Evolutionary conservation across 1,284 basidiomycete genomes (phyloP), one percentile per base, ranked within the genome.

Genomic region (Apiotrichum akiyoshidainum): DNA sequence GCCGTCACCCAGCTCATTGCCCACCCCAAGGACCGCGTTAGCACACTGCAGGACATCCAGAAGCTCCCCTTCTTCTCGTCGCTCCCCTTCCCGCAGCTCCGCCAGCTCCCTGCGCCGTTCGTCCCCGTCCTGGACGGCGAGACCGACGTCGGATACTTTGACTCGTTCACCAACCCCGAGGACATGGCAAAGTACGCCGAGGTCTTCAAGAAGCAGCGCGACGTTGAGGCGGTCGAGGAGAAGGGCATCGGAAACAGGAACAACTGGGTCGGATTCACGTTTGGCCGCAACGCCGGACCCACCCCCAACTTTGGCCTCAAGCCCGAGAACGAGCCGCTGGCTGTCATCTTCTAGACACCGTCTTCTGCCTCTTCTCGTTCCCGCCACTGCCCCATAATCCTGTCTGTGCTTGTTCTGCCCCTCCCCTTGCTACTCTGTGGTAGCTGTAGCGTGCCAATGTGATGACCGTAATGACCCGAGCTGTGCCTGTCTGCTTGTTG

Each of bases 121-220:
- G 89, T 99, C 6, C 96, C 96, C 21, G 88, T 92, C 12, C 85
- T 99, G 40, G 94, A 98, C 72, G 90, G 87, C 21, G 96, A 99
- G 68, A 84, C 91, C 60, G 96, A 97, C 75, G 94, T 94, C 1
- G 95, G 94, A 13, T 99, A 99, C 81, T 99, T 98, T 81, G 96
- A 99, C 77, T 93, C 97, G 76, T 99, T 98, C 77, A 88, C 87
- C 31, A 89, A 85, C 26, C 81, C 84, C 10, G 92, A 94, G 66
- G 96, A 99, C 75, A 97, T 99, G 93, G 93, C 92, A 50, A 98
- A 99, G 80, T 95, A 94, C 72, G 89, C 90, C 39, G 96, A 99
- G 78, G 96, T 99, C 9, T 87, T 90, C 78, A 96, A 98, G 80
- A 99, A 99, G 80, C 93, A 97, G 80, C 83, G 82, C 69, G 93